Conservation (phyloP, 106 monocot species). For the Acanthochlamys bracteata region DNA sequence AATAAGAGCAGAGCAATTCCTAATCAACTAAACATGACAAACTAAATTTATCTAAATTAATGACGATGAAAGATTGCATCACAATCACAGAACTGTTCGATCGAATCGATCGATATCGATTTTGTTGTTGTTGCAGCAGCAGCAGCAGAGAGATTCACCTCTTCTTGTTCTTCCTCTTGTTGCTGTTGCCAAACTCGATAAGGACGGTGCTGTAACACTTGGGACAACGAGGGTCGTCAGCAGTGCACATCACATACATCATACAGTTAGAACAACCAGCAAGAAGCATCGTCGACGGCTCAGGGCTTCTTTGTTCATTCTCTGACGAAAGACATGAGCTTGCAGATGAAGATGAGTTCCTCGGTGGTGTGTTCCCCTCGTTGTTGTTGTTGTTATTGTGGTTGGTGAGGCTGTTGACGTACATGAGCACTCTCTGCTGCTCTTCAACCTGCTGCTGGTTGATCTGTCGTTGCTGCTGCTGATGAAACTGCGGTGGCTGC, state of each 20-base stretch:
- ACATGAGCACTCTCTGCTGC: no score
- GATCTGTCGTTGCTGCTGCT: no score
- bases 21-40: no score
- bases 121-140: no score
- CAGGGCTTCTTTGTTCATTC: conserved; percentile 57
- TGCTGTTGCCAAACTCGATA: conserved; percentile 59
- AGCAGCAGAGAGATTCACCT: background rate
- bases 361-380: background rate
- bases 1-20: no score
- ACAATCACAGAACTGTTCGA: background rate
- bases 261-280: conserved; percentile 80
- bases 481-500: no score
- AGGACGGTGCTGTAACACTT: conserved; percentile 83
- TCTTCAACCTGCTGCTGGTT: no score
- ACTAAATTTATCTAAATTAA: no score
- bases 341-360: background rate
- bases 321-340: conserved; percentile 82
- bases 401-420: no score
- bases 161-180: conserved; percentile 26
- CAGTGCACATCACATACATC: conserved; percentile 93
- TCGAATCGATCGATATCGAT: no score
- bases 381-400: no score
- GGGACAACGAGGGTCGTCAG: conserved; percentile 80
- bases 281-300: conserved; percentile 76
- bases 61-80: no score